phyloP scores from a whole-genome alignment of 177 flowering plant genomes.

The Tripterygium wilfordii region DNA sequence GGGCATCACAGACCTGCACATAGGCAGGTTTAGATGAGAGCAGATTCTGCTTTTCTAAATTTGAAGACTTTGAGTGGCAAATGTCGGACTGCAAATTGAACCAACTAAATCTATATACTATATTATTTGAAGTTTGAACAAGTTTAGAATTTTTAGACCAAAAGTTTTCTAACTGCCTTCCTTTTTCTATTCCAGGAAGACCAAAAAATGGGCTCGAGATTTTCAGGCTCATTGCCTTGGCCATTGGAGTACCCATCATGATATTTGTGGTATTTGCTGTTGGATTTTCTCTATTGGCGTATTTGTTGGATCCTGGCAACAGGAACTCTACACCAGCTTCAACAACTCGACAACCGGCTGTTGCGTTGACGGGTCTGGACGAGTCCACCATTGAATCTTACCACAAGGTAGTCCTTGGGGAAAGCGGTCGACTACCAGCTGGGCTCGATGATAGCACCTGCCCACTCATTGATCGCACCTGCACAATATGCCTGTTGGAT shows the following conservation, averaged over 20 bases:
- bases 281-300: background rate
- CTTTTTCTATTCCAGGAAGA: constrained; percentile 11
- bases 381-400: constrained; percentile 47
- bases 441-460: constrained; percentile 31
- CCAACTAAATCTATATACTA: no score
- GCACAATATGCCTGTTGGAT: constrained; percentile 53
- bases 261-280: background rate
- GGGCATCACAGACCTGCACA: no score
- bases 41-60: no score
- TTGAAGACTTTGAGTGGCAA: no score
- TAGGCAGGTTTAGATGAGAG: no score
- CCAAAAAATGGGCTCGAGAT: constrained; percentile 10
- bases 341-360: constrained; percentile 12
- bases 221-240: constrained; percentile 26
- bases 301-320: background rate
- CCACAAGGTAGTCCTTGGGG: constrained; percentile 37
- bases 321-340: constrained; percentile 5
- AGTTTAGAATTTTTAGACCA: no score
- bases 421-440: constrained; percentile 33
- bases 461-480: constrained; percentile 27
- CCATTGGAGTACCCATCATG: constrained; percentile 29
- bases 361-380: constrained; percentile 26
- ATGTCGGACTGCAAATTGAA: no score
- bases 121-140: no score
- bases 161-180: no score